Evolutionary conservation across 495 filamentous ascomycete genomes (phyloP).

Genomic region (Aspergillus cavernicola): DNA sequence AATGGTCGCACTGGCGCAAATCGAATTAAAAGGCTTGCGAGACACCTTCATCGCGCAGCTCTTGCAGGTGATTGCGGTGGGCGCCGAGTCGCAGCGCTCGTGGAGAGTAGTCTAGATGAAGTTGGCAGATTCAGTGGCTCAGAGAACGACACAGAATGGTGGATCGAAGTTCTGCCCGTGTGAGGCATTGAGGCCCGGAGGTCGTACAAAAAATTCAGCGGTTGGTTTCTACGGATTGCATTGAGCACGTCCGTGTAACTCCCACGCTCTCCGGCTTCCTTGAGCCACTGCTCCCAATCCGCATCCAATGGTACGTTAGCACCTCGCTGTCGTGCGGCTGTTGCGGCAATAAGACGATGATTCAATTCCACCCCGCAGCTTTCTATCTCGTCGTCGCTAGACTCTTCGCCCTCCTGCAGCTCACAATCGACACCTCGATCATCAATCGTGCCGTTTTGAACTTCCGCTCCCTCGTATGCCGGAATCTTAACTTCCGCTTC

Average conservation of each 20-base stretch:
- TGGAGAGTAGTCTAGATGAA: conserved; percentile 13
- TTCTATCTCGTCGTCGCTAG: conserved; percentile 63
- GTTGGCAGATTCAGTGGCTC: conserved; percentile 21
- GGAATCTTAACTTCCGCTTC: conserved; percentile 31
- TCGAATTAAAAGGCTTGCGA: neutral
- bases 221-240: conserved; percentile 39
- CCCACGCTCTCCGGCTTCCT: conserved; percentile 68
- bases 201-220: conserved; percentile 31
- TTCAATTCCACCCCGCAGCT: conserved; percentile 73
- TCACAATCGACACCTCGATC: conserved; percentile 23
- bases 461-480: conserved; percentile 26
- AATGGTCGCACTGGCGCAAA: neutral
- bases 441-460: conserved; percentile 21
- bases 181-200: conserved; percentile 20
- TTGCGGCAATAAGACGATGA: conserved; percentile 65
- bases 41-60: conserved; percentile 18
- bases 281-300: conserved; percentile 83
- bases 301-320: conserved; percentile 65
- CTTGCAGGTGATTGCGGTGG: conserved; percentile 22
- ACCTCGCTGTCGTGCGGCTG: conserved; percentile 60
- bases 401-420: conserved; percentile 50
- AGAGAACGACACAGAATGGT: conserved; percentile 14
- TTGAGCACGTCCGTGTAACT: conserved; percentile 40
- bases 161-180: conserved; percentile 17
- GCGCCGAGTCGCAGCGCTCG: conserved; percentile 19